A percentile compares a stretch with the other conserved stretches of the same genome.
phyloP scores from a whole-genome alignment of 345 rosid species.

The Euphorbia lathyris region DNA sequence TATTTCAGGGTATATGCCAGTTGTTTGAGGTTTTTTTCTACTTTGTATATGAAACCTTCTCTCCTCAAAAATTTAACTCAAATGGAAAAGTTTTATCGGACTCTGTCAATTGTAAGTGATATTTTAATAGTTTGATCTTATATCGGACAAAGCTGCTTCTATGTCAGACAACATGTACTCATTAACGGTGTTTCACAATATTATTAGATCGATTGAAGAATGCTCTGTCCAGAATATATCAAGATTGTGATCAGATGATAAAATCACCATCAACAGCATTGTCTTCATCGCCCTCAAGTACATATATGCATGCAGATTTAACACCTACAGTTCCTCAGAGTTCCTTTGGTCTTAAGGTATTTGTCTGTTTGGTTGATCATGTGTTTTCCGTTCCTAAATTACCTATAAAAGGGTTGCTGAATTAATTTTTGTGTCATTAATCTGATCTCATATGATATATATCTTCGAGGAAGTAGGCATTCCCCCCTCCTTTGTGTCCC shows the following conservation, averaged over 20 bases:
- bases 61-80: slow-evolving; percentile 52
- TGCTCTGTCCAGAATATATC: slow-evolving; percentile 74
- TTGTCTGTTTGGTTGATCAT: not conserved
- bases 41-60: slow-evolving; percentile 72
- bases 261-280: slow-evolving; percentile 52
- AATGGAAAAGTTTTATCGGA: slow-evolving; percentile 56
- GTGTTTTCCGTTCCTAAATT: not conserved
- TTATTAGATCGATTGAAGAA: slow-evolving; percentile 78
- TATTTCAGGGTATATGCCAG: slow-evolving; percentile 95
- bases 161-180: slow-evolving; percentile 5
- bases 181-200: slow-evolving; percentile 15
- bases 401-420: not conserved
- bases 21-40: slow-evolving; percentile 80
- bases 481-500: not conserved
- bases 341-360: slow-evolving; percentile 87
- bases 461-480: not conserved
- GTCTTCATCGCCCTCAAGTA: slow-evolving; percentile 46
- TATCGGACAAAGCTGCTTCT: not conserved
- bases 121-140: not conserved
- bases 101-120: slow-evolving; percentile 66
- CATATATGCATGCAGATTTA: slow-evolving; percentile 54
- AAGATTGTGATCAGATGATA: slow-evolving; percentile 94
- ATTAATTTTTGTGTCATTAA: slow-evolving; percentile 3
- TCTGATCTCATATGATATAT: not conserved
- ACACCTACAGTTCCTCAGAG: slow-evolving; percentile 57